Evolutionary conservation across 768 basidiomycete genomes (phyloP), one percentile per base, ranked within the genome.

Genomic region (Amanita pseudoporphyria): DNA sequence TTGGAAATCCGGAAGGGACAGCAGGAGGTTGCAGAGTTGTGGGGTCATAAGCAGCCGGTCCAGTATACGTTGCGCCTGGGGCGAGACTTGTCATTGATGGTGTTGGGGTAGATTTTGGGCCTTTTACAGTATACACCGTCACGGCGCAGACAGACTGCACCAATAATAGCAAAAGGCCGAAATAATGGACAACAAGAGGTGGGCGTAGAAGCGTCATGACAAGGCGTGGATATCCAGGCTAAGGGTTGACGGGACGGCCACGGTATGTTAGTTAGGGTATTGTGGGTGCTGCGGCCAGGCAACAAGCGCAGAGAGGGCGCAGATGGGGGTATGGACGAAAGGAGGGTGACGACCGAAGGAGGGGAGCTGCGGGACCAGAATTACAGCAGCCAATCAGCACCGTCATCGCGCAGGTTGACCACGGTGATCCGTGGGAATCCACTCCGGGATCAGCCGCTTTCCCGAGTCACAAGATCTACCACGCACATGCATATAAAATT

Each of bases 51-150:
- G 65, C 65, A n/a, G 52, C 59, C 19, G 59, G 60, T 28, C 55
- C 62, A 32, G 64, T 63, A 37, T 67, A 65, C 3, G 52, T 54
- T 74, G 67, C 5, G 82, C 54, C 54, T 73, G 67, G 6, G 82
- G 55, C 55, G 57, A 82, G 78, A 26, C 69, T 61, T 1, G 68
- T 72, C 16, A 68, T 60, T 1, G 68, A 72, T 16, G 68, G 60
- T 4, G 70, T 56, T 5, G 71, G 68, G 1, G 64, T 47, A 1
- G 73, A 69, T 42, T 62, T 66, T 52, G 71, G 65, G 40, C 64
- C 67, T 35, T 58, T 57, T 6, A 52, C 59, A 45, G 66, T 64
- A 52, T 70, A 71, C 1, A 72, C 59, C 2, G 71, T 72, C 7
- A 72, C 60, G 9, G 61, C 47, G 9, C 30, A 22, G 22, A 38